These are phyloP conservation scores for Teratosphaeria pseudoeucalypti DNA, from an alignment of 2,329 filamentous ascomycete genomes.

Conservation along the genomic window DNA sequence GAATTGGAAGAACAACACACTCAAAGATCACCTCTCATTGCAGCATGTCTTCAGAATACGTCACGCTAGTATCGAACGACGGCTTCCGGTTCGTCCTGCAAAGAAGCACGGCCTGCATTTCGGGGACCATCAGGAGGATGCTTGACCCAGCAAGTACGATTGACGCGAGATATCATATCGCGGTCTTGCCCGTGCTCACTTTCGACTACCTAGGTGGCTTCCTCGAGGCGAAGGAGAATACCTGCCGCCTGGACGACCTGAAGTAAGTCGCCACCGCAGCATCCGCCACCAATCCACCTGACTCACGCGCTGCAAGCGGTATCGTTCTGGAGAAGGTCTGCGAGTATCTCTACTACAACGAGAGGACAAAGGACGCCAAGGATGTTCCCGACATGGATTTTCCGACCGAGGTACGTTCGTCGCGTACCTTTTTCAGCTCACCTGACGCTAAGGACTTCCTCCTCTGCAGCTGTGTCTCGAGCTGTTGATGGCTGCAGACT, in stretches of 20 bases:
- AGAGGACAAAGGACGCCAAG: conserved; percentile 58
- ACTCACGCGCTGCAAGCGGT: conserved; percentile 40
- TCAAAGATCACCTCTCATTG: conserved; percentile 19
- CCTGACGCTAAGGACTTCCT: background rate
- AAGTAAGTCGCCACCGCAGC: conserved; percentile 44
- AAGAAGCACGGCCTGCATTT: conserved; percentile 59
- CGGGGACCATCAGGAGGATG: conserved; percentile 64
- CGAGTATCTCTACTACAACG: conserved; percentile 76
- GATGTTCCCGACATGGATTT: conserved; percentile 75
- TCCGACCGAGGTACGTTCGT: conserved; percentile 38
- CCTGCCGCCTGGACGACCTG: conserved; percentile 61
- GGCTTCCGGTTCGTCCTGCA: conserved; percentile 67
- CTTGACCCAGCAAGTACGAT: conserved; percentile 55
- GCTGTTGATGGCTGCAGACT: conserved; percentile 67
- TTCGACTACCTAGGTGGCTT: conserved; percentile 45
- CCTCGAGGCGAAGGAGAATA: conserved; percentile 52
- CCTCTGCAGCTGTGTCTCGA: conserved; percentile 61
- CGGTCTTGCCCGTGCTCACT: no score
- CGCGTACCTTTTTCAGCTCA: background rate
- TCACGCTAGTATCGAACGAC: conserved; percentile 67
- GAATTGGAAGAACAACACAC: background rate
- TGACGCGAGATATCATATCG: no score
- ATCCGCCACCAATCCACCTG: conserved; percentile 1
- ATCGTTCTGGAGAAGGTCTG: conserved; percentile 69
- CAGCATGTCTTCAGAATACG: conserved; percentile 48